Conservation (phyloP, 352 stramenopile genomes). For the Pythium oligandrum region DNA sequence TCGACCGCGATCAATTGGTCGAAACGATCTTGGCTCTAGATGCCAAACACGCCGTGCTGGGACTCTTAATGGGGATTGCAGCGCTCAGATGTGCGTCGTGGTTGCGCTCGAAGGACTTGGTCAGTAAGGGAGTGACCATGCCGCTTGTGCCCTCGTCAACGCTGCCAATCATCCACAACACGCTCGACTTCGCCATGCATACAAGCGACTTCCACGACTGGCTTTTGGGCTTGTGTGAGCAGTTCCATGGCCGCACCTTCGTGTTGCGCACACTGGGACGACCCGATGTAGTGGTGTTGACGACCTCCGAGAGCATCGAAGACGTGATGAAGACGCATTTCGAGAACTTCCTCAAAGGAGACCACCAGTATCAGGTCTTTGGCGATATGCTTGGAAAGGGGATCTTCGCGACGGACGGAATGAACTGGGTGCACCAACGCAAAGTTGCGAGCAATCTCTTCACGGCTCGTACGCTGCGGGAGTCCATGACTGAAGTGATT, state of each 20-base stretch:
- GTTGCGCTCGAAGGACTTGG: no score
- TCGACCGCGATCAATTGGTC: no score
- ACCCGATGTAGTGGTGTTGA: constrained; percentile 10
- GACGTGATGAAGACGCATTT: constrained; percentile 58
- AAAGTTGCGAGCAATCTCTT: constrained; percentile 86
- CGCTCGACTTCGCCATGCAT: constrained; percentile 10
- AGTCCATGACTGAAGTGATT: constrained; percentile 30
- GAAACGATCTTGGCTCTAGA: no score
- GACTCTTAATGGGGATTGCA: no score
- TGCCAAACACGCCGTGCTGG: no score
- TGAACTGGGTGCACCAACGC: constrained; percentile 57
- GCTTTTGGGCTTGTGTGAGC: constrained; percentile 6
- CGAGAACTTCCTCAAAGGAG: constrained; percentile 63
- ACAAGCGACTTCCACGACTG: constrained; percentile 17
- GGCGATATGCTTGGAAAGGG: constrained; percentile 51
- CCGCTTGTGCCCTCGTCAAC: constrained; percentile 4
- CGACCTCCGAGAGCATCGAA: constrained; percentile 24
- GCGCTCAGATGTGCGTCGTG: no score
- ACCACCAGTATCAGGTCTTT: constrained; percentile 24
- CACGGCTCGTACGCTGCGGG: constrained; percentile 31
- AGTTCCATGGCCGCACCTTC: constrained; percentile 14
- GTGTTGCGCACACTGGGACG: constrained; percentile 7
- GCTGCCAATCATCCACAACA: constrained; percentile 22
- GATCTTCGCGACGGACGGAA: constrained; percentile 64
- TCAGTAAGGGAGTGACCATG: no score